Evolutionary conservation across 495 filamentous ascomycete genomes (phyloP).

Genomic region (Aspergillus avenaceus): DNA sequence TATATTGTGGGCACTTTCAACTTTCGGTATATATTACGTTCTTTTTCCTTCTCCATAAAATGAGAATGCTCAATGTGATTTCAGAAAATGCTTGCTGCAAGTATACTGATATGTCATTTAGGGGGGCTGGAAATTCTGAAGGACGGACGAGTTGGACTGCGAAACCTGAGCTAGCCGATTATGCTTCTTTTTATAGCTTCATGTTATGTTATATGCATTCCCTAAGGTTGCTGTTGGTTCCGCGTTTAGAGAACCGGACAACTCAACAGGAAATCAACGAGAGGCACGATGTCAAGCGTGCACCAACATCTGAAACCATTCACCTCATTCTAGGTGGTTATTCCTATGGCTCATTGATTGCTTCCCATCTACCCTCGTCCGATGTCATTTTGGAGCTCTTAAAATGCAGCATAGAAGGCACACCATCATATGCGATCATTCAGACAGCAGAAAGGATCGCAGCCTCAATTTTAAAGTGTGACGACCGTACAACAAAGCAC

Average conservation of each 20-base stretch:
- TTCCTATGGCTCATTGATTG: slow-evolving; percentile 85
- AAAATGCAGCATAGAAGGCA: slow-evolving; percentile 40
- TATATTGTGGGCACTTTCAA: slow-evolving; percentile 88
- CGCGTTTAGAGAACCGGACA: neutral
- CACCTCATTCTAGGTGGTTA: slow-evolving; percentile 72
- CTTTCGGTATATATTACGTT: slow-evolving; percentile 63
- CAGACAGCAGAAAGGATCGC: slow-evolving; percentile 62
- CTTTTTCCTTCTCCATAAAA: too few species aligned
- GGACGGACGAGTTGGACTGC: slow-evolving; percentile 83
- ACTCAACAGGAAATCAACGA: neutral
- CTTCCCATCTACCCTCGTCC: slow-evolving; percentile 63
- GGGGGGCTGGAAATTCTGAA: slow-evolving; percentile 72
- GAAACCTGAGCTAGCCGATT: slow-evolving; percentile 75
- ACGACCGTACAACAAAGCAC: slow-evolving; percentile 21
- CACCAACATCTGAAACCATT: slow-evolving; percentile 6
- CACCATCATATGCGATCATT: slow-evolving; percentile 59
- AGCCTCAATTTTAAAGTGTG: slow-evolving; percentile 47
- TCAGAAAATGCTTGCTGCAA: neutral
- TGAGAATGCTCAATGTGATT: too few species aligned
- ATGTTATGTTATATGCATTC: slow-evolving; percentile 64
- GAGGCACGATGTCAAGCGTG: neutral
- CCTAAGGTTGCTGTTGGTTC: slow-evolving; percentile 12
- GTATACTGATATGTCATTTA: slow-evolving; percentile 23
- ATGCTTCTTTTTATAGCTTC: slow-evolving; percentile 73
- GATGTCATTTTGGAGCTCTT: slow-evolving; percentile 58